A percentile compares a stretch with the other conserved stretches of the same genome.
Evolutionary conservation across 352 stramenopile species (phyloP).

Genomic region (Phytophthora kernoviae): DNA sequence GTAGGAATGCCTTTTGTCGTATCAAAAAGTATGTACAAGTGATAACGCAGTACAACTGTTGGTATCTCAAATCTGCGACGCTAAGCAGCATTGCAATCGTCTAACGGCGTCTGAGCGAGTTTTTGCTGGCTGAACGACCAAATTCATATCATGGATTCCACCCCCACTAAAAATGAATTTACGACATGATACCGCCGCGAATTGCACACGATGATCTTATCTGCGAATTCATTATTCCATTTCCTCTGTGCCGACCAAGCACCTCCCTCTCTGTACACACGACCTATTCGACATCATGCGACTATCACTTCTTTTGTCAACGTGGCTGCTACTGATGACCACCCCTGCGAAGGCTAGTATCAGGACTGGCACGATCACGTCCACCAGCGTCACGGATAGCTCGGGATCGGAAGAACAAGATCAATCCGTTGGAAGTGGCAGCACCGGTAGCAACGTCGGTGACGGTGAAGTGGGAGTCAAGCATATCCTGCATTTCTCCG

Average conservation of each 20-base stretch:
- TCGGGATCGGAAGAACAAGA: conserved; percentile 18
- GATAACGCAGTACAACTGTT: no score
- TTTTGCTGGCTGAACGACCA: conserved; percentile 22
- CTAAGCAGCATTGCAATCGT: neutral
- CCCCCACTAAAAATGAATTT: conserved; percentile 9
- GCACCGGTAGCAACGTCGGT: conserved; percentile 11
- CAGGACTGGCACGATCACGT: conserved; percentile 15
- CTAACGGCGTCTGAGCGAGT: neutral
- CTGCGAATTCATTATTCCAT: conserved; percentile 16
- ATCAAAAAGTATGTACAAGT: no score
- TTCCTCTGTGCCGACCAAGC: conserved; percentile 13
- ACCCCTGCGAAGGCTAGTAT: conserved; percentile 3
- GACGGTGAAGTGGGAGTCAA: conserved; percentile 28
- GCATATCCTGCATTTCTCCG: conserved; percentile 76
- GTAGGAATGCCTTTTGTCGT: no score
- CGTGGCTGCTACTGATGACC: conserved; percentile 9
- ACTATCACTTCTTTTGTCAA: conserved; percentile 4
- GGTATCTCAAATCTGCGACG: no score
- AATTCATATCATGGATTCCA: conserved; percentile 13
- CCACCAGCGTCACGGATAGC: conserved; percentile 20
- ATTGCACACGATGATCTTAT: neutral
- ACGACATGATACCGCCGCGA: neutral
- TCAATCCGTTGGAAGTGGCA: conserved; percentile 17
- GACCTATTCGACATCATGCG: conserved; percentile 4
- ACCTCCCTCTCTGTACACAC: neutral